Base-by-base conservation (phyloP, 441 rosid species). In the Hura crepitans region DNA sequence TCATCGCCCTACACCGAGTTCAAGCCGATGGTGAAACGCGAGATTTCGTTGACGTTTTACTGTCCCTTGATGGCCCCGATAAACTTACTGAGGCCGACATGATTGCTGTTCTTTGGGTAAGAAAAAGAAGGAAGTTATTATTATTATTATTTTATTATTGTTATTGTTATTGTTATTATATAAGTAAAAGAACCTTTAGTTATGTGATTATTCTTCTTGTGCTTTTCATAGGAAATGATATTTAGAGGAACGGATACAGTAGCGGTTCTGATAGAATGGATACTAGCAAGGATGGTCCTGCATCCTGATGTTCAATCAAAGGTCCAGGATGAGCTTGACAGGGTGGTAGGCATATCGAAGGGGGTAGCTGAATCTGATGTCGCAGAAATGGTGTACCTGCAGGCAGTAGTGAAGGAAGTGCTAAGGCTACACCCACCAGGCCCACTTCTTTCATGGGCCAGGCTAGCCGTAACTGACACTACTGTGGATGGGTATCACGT, bases 101-200 rank as follows among this genome's bases (percentile, higher is more conserved):
- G 85, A 78, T 93, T 65, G 96, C 97, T 71, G 87, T 90, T 66
- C 92, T 93, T 53, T 93, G 98, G 98, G 98, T 90, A 80, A 66
- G 86, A 13, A 9, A 42, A 11, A 42, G 0, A 5, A 37, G 37
- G 6, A 6, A 33, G 3, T 33, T 2, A 35, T 35, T 2, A 35
- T 35, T 2, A 35, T 35, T 2, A 35, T 35, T 2, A 35, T 35
- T 2, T 35, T 35, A 35, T 35, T 35, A 37, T 37, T 37, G 3
- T 37, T 37, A 37, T 37, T 37, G 42, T 37, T 37, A 37, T 5
- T 37, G 0, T 5, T 37, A 10, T n/a, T n/a, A n/a, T n/a, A n/a
- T n/a, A n/a, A n/a, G n/a, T n/a, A n/a, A n/a, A n/a, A n/a, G n/a
- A n/a, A n/a, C n/a, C n/a, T n/a, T n/a, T n/a, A n/a, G n/a, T n/a